A percentile compares a stretch with the other conserved stretches of the same genome.
These are phyloP conservation scores for Chlorella vulgaris DNA, from an alignment of 139 green algal genomes.

Conservation along the genomic window DNA sequence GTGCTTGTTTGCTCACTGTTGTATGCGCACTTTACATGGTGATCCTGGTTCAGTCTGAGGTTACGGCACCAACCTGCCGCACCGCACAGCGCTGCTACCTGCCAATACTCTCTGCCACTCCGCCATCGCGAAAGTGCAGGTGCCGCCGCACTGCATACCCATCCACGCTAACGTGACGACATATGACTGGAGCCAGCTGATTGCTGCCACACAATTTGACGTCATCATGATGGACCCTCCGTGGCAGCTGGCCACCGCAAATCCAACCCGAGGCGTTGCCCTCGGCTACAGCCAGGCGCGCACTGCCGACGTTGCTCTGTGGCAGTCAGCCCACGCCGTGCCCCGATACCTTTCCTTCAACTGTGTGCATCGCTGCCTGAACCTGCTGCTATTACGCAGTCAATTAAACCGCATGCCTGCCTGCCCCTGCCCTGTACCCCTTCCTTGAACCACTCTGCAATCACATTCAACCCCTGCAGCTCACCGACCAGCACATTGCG, in stretches of 20 bases:
- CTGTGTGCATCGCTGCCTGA: too few species aligned
- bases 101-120: neutral
- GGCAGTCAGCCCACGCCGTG: too few species aligned
- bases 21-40: too few species aligned
- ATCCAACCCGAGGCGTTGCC: constrained; percentile 90
- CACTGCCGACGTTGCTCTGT: neutral
- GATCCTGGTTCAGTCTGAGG: too few species aligned
- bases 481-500: constrained; percentile 77
- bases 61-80: neutral
- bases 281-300: constrained; percentile 90
- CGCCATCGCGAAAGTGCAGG: constrained; percentile 37
- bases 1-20: neutral
- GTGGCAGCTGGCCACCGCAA: constrained; percentile 95
- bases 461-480: too few species aligned
- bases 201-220: constrained; percentile 54
- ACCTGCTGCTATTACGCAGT: too few species aligned
- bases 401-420: too few species aligned
- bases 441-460: too few species aligned
- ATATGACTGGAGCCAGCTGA: constrained; percentile 84
- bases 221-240: constrained; percentile 96
- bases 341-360: too few species aligned
- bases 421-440: too few species aligned
- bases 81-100: neutral
- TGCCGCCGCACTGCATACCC: constrained; percentile 88
- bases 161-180: constrained; percentile 92